Evolutionary conservation across 768 basidiomycete genomes (phyloP).

Genomic region (Hemileccinum rubropunctum): DNA sequence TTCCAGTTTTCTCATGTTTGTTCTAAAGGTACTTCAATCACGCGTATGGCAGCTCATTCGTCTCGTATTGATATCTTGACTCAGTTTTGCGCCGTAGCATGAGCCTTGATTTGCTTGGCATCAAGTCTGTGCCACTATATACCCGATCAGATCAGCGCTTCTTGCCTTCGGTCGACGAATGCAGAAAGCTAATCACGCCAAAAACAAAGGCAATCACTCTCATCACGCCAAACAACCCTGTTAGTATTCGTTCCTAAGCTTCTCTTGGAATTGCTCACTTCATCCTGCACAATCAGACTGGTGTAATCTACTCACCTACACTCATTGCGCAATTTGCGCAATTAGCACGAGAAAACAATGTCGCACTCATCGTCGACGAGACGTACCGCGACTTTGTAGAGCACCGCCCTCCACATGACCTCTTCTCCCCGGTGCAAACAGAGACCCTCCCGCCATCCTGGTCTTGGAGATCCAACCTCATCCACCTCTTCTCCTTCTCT

Average conservation of each 20-base stretch:
- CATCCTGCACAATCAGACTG: slow-evolving; percentile 44
- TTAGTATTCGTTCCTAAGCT: slow-evolving; percentile 25
- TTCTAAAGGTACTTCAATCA: slow-evolving; percentile 63
- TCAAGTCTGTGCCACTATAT: slow-evolving; percentile 55
- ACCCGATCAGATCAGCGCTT: slow-evolving; percentile 54
- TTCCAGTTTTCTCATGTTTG: not conserved
- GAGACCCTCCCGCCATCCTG: slow-evolving; percentile 10
- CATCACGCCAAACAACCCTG: slow-evolving; percentile 77
- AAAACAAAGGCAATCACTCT: slow-evolving; percentile 70
- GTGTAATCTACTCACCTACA: slow-evolving; percentile 58
- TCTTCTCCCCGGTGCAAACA: slow-evolving; percentile 40
- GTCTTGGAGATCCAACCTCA: slow-evolving; percentile 59
- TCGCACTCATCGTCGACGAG: slow-evolving; percentile 82
- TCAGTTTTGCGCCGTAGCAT: slow-evolving; percentile 43
- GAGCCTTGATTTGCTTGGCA: slow-evolving; percentile 60
- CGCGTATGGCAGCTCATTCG: slow-evolving; percentile 35
- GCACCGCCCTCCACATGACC: slow-evolving; percentile 48
- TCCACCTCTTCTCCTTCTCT: slow-evolving; percentile 78
- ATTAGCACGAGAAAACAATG: slow-evolving; percentile 49
- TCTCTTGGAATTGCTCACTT: not conserved
- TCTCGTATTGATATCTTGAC: not conserved
- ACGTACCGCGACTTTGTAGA: slow-evolving; percentile 82
- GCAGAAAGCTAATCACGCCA: slow-evolving; percentile 49
- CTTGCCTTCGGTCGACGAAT: slow-evolving; percentile 52
- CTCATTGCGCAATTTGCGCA: slow-evolving; percentile 58